phyloP scores from a whole-genome alignment of 1,139 yeast species.

The Taphrina flavorubra region DNA sequence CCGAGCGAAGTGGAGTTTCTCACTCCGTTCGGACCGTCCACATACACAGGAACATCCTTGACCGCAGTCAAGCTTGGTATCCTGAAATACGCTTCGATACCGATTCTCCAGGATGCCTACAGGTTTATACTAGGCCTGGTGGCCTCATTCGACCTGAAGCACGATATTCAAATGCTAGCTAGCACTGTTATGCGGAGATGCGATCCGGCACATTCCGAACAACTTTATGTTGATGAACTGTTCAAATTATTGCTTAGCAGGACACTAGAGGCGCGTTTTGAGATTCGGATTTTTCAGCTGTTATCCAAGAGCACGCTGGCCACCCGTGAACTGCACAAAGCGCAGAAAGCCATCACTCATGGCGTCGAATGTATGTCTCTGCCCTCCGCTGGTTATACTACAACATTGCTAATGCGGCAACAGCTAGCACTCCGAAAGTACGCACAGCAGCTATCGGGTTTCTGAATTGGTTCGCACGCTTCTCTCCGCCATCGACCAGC shows the following conservation, averaged over 20 bases:
- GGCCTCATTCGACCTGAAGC: conserved; percentile 67
- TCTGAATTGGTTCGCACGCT: conserved; percentile 60
- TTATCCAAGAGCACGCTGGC: conserved; percentile 63
- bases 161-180: conserved; percentile 58
- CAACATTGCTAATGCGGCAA: neutral
- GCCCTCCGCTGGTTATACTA: conserved; percentile 45
- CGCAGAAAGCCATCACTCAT: conserved; percentile 55
- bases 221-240: neutral
- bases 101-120: conserved; percentile 55
- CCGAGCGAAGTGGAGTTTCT: conserved; percentile 62
- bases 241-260: conserved; percentile 46
- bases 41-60: conserved; percentile 61
- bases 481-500: conserved; percentile 42
- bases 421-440: conserved; percentile 26
- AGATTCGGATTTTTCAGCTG: conserved; percentile 63
- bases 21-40: conserved; percentile 69
- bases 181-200: conserved; percentile 15
- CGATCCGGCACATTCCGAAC: neutral
- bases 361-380: conserved; percentile 64
- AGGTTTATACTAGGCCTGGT: conserved; percentile 57
- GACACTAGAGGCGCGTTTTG: conserved; percentile 63
- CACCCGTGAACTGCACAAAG: conserved; percentile 50
- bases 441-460: conserved; percentile 64
- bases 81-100: conserved; percentile 52
- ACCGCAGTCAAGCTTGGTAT: conserved; percentile 58